Base-by-base conservation (phyloP, 2,329 filamentous ascomycete species). In the Endothia cerciana region DNA sequence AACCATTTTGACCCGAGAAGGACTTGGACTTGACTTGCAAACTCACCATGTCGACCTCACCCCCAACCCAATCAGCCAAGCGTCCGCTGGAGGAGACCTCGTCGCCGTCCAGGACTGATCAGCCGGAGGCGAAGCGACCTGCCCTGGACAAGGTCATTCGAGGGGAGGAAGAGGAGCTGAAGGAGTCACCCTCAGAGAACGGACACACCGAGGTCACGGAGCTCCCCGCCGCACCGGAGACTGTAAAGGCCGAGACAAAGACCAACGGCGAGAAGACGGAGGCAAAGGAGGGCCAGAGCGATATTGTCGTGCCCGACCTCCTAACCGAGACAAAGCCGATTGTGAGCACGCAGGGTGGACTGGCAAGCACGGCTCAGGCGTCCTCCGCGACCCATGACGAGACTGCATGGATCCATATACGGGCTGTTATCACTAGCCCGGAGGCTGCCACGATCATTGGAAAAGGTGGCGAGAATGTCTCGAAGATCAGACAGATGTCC, bases 401-500 rank as follows among this genome's bases (percentile, higher is more conserved):
- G 82, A 93, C 91, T 58, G 90, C 90, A 57, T 99, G 95, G 94
- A 94, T 99, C 72, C 95, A 99, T 77, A 92, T 99, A 73, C 91
- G 95, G 72, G 93, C 95, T 64, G 94, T 97, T 73, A 99, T 99
- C 73, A 97, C 94, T 62, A 99, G 94, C 79, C 93, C 93, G 56
- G 95, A 99, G 80, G 95, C 95, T 71, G 95, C 95, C 47, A 99
- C 95, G 59, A 93, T 97, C 71, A 99, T 99, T 79, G 95, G 95
- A 76, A 99, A 99, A 82, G 94, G 94, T 70, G 95, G 95, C 76
- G 95, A 99, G 83, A 99, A 99, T 75, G 95, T 99, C 58, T 97
- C 94, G 72, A 93, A 97, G 81, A 98, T 99, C 75, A 89, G 95
- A 72, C 93, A 92, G 77, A 85, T 97, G 81, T 97, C 95, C 62